phyloP scores from a whole-genome alignment of 345 rosid genomes.

The Pistacia atlantica region DNA sequence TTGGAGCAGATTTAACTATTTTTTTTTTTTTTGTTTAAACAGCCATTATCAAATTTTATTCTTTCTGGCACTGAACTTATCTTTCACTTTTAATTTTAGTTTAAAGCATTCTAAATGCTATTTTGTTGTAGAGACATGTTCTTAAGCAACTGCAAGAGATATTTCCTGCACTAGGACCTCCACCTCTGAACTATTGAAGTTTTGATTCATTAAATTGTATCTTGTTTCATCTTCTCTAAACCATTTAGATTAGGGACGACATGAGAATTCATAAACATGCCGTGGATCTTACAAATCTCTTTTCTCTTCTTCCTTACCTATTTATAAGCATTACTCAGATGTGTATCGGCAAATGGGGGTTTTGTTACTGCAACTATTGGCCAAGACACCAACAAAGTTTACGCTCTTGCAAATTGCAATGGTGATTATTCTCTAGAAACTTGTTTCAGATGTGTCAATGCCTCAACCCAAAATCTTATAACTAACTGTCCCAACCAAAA shows the following conservation, averaged over 20 bases:
- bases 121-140: too few species aligned
- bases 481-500: conserved; percentile 39
- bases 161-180: too few species aligned
- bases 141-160: too few species aligned
- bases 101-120: too few species aligned
- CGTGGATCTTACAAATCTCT: neutral
- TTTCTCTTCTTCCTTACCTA: neutral
- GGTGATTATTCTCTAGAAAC: conserved; percentile 27
- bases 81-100: too few species aligned
- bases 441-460: conserved; percentile 32
- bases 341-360: conserved; percentile 23
- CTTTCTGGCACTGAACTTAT: too few species aligned
- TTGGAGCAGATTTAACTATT: too few species aligned
- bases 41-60: too few species aligned
- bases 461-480: conserved; percentile 11
- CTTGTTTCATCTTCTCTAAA: neutral
- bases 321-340: neutral
- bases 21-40: too few species aligned
- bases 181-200: too few species aligned
- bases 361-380: conserved; percentile 33
- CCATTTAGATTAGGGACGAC: neutral
- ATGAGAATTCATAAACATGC: neutral
- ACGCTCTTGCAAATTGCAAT: conserved; percentile 40
- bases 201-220: too few species aligned
- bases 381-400: conserved; percentile 21